A percentile compares a stretch with the other conserved stretches of the same genome.
Evolutionary conservation across 768 basidiomycete species (phyloP).

Genomic region (Hygrophoropsis aurantiaca): DNA sequence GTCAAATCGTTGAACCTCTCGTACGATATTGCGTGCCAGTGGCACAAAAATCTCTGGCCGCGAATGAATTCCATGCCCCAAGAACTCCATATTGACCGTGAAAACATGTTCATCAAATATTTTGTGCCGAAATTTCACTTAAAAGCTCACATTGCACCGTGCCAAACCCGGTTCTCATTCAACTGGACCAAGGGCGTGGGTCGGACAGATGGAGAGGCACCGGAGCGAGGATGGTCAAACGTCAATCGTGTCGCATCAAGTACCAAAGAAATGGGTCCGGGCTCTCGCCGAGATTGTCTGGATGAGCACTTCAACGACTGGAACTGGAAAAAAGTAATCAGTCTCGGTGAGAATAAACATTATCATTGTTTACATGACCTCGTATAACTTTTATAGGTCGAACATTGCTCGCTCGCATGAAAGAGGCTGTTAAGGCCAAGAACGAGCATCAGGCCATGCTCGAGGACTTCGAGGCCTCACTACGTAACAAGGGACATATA

Average conservation of each 20-base stretch:
- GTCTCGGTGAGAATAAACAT: constrained; percentile 16
- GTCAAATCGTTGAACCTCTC: no score
- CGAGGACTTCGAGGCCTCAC: neutral
- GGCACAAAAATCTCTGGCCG: constrained; percentile 7
- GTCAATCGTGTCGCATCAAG: constrained; percentile 29
- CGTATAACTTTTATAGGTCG: neutral
- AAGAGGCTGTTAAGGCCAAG: constrained; percentile 1
- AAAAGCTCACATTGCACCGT: constrained; percentile 26
- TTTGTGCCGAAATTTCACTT: constrained; percentile 37
- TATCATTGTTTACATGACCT: no score
- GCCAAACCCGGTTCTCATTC: constrained; percentile 27
- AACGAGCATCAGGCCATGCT: neutral
- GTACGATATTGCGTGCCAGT: neutral
- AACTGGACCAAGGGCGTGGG: constrained; percentile 25
- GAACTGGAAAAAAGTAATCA: constrained; percentile 31
- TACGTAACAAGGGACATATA: no score
- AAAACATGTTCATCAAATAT: constrained; percentile 1
- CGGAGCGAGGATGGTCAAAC: constrained; percentile 35
- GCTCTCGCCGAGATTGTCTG: constrained; percentile 30
- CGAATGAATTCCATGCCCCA: neutral
- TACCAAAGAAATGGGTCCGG: constrained; percentile 34
- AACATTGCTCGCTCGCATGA: neutral
- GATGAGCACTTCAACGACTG: constrained; percentile 34
- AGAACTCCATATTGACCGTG: neutral
- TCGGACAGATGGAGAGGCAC: constrained; percentile 33